Evolutionary conservation across 1,284 basidiomycete species (phyloP).

Genomic region (Leucoagaricus sp.): DNA sequence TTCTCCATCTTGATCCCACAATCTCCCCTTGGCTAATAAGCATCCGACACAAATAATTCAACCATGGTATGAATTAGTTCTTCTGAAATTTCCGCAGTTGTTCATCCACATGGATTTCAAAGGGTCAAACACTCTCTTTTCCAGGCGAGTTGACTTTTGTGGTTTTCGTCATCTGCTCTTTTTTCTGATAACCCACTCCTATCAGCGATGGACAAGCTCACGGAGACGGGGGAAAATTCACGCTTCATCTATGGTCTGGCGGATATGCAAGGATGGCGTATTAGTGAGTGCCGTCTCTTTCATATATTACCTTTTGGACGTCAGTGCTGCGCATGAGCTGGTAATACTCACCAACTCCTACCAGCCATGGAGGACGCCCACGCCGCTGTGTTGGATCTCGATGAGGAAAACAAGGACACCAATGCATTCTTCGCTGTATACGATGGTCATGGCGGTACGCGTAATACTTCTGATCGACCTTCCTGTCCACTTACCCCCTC

Average conservation of each 20-base stretch:
- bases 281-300: constrained; percentile 68
- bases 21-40: background rate
- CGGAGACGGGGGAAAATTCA: constrained; percentile 77
- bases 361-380: constrained; percentile 98
- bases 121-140: constrained; percentile 77
- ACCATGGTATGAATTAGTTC: constrained; percentile 7
- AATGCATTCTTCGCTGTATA: constrained; percentile 96
- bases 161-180: background rate
- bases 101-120: constrained; percentile 10
- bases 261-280: constrained; percentile 99
- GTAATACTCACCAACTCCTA: constrained; percentile 18
- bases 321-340: constrained; percentile 14
- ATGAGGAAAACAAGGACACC: constrained; percentile 48
- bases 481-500: constrained; percentile 15
- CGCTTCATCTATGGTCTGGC: constrained; percentile 83
- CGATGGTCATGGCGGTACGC: constrained; percentile 95
- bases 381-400: constrained; percentile 75
- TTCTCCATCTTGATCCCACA: constrained; percentile 6
- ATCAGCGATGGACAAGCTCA: constrained; percentile 83
- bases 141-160: constrained; percentile 46
- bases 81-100: constrained; percentile 6
- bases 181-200: constrained; percentile 12
- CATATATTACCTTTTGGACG: constrained; percentile 7
- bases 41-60: background rate
- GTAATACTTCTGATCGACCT: constrained; percentile 6